Evolutionary conservation across 2,329 filamentous ascomycete species (phyloP).

Genomic region (Pseudogymnoascus verrucosus): DNA sequence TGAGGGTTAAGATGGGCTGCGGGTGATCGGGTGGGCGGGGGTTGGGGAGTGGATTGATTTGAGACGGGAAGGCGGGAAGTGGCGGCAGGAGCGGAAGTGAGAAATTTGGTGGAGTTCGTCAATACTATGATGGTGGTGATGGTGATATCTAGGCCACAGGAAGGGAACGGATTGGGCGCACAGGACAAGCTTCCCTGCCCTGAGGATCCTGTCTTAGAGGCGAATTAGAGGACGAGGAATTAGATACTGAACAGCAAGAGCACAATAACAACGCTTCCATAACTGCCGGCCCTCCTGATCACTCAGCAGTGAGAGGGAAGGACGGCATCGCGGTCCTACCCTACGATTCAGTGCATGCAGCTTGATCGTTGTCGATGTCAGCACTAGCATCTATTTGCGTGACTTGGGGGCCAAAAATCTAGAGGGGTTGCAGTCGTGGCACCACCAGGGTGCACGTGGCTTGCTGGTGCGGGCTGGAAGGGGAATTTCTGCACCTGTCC

Average conservation of each 20-base stretch:
- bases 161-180: neutral
- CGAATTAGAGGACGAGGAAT: neutral
- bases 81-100: neutral
- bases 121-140: neutral
- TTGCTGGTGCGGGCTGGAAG: neutral
- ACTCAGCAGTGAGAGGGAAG: neutral
- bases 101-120: neutral
- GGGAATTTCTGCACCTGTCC: neutral
- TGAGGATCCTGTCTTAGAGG: neutral
- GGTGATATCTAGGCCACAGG: neutral
- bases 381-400: slow-evolving; percentile 4
- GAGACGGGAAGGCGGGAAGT: neutral
- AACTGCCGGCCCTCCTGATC: neutral
- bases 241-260: neutral
- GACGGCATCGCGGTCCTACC: neutral
- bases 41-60: neutral
- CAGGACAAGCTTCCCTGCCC: neutral
- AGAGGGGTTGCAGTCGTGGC: neutral
- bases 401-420: neutral
- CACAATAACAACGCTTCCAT: neutral
- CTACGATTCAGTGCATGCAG: neutral
- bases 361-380: neutral
- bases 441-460: neutral
- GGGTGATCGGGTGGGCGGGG: neutral
- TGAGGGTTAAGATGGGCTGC: neutral